These are phyloP conservation scores for Trichoderma reesei DNA, from an alignment of 495 filamentous ascomycete species.

Conservation along the genomic window DNA sequence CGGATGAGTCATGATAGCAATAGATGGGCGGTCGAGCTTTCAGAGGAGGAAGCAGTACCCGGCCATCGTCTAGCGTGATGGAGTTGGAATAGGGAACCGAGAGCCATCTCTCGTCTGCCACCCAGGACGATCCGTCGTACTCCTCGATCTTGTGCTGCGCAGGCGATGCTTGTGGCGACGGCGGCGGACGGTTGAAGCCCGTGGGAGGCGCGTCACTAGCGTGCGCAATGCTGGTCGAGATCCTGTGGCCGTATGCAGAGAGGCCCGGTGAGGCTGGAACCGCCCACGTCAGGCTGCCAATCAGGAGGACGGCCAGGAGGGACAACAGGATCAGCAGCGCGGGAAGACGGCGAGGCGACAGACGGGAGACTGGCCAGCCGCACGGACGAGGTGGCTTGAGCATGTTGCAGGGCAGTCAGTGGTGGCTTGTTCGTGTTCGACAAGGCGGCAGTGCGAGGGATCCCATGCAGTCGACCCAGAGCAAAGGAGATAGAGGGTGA, in stretches of 20 bases:
- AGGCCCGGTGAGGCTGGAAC: conserved; percentile 30
- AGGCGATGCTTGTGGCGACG: conserved; percentile 62
- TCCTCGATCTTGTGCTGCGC: conserved; percentile 66
- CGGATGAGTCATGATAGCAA: conserved; percentile 74
- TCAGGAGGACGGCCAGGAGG: conserved; percentile 35
- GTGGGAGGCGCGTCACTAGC: conserved; percentile 35
- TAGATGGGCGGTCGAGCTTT: conserved; percentile 67
- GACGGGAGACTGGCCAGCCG: conserved; percentile 33
- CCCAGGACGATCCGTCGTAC: conserved; percentile 73
- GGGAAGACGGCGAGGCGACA: conserved; percentile 35
- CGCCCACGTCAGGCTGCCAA: conserved; percentile 37
- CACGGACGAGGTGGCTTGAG: conserved; percentile 39
- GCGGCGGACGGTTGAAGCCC: conserved; percentile 47
- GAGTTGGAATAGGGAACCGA: conserved; percentile 74
- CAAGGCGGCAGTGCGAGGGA: neutral
- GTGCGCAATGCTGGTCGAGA: conserved; percentile 26
- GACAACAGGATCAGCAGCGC: conserved; percentile 33
- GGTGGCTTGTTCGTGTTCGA: too few species aligned
- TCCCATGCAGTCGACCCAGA: too few species aligned
- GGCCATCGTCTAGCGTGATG: conserved; percentile 74
- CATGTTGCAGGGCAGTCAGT: conserved; percentile 23
- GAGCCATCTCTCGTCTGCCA: conserved; percentile 78
- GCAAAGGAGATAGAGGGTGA: too few species aligned
- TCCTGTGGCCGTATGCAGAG: conserved; percentile 28
- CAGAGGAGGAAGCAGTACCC: conserved; percentile 80